These are phyloP conservation scores for Myriangium duriaei DNA, from an alignment of 2,329 filamentous ascomycete genomes.

Conservation along the genomic window DNA sequence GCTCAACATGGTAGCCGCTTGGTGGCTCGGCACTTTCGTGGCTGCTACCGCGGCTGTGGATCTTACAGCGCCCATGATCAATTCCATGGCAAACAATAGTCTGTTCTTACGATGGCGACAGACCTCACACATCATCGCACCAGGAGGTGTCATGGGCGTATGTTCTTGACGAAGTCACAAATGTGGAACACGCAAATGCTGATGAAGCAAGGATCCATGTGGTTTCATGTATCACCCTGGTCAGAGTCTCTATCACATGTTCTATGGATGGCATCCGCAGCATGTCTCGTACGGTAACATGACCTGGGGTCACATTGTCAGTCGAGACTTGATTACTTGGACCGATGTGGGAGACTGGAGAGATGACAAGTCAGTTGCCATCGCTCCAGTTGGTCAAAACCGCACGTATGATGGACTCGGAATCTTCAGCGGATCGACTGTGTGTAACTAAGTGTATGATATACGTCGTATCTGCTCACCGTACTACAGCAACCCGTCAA, in stretches of 20 bases:
- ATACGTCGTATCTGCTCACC: not conserved
- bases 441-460: not conserved
- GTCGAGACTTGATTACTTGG: constrained; percentile 36
- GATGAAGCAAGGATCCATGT: constrained; percentile 32
- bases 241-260: constrained; percentile 38
- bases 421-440: constrained; percentile 39
- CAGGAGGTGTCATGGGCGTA: constrained; percentile 36
- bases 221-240: constrained; percentile 38
- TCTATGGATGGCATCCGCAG: constrained; percentile 40
- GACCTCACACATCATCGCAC: constrained; percentile 33
- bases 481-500: constrained; percentile 40
- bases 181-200: not conserved
- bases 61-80: constrained; percentile 22
- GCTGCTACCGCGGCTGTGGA: constrained; percentile 4
- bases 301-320: constrained; percentile 41
- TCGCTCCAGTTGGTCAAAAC: constrained; percentile 25
- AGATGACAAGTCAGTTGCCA: constrained; percentile 26
- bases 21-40: not conserved
- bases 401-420: constrained; percentile 38
- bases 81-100: constrained; percentile 32
- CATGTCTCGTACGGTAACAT: constrained; percentile 38
- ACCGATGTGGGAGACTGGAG: constrained; percentile 35
- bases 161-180: not conserved
- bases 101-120: constrained; percentile 37
- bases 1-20: not conserved